A percentile compares a stretch with the other conserved stretches of the same genome.
Evolutionary conservation across 1,284 basidiomycete genomes (phyloP).

Genomic region (Chiua sp.): DNA sequence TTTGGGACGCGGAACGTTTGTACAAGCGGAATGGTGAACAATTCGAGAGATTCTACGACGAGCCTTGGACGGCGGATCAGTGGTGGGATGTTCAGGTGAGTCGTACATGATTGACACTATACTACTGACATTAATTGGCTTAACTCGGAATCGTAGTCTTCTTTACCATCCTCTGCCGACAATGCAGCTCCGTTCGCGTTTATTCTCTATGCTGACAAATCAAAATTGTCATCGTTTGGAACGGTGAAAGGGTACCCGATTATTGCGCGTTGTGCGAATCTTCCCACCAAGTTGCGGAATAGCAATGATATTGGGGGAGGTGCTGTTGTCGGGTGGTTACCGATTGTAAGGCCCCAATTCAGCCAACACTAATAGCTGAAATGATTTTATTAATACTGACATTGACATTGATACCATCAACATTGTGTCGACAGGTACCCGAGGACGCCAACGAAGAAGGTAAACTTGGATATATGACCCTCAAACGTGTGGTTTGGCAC

Average conservation of each 20-base stretch:
- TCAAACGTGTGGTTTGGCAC: slow-evolving; percentile 43
- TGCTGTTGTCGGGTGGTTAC: slow-evolving; percentile 48
- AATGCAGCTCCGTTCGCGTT: slow-evolving; percentile 6
- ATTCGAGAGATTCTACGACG: slow-evolving; percentile 32
- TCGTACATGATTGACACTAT: neutral
- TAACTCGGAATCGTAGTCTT: slow-evolving; percentile 1
- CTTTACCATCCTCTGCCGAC: neutral
- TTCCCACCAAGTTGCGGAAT: slow-evolving; percentile 45
- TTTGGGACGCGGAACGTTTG: slow-evolving; percentile 13
- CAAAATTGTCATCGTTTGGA: slow-evolving; percentile 13
- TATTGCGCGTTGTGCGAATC: slow-evolving; percentile 42
- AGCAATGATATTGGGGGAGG: slow-evolving; percentile 44
- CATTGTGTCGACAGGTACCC: slow-evolving; percentile 26
- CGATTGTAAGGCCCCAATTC: slow-evolving; percentile 38
- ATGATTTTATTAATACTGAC: no score
- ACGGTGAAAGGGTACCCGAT: slow-evolving; percentile 50
- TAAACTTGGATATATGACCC: slow-evolving; percentile 35
- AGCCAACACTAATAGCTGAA: no score
- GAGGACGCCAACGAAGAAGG: slow-evolving; percentile 33
- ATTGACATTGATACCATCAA: no score
- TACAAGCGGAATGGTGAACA: slow-evolving; percentile 23
- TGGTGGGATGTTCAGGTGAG: slow-evolving; percentile 39
- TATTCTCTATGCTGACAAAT: slow-evolving; percentile 26
- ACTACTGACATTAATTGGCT: no score
- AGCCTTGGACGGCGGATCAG: slow-evolving; percentile 36